Base-by-base conservation (phyloP, 495 filamentous ascomycete genomes). In the Podospora tetraspora region DNA sequence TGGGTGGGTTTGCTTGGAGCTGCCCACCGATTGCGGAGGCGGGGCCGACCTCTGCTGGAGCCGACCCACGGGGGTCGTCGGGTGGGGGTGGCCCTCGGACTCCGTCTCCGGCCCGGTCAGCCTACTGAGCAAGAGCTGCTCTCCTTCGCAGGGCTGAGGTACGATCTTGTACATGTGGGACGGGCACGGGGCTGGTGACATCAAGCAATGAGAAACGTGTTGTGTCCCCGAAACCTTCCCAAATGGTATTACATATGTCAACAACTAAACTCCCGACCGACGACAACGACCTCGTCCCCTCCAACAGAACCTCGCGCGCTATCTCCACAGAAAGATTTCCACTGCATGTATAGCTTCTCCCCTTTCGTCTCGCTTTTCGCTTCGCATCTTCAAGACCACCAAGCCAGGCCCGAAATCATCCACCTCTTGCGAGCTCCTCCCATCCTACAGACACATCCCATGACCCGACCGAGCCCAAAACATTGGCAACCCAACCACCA, bases 11-110 rank as follows among this genome's bases (percentile, higher is more conserved):
- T 37, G 58, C 43, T 34, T 57, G 13, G 62, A 34, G 62, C 32
- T 21, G 32, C 3, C 9, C 59, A 66, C 70, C 70, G 66, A 71
- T 68, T 66, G 27, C 70, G 66, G 70, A 71, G 66, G 70, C 70
- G 66, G 70, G 62, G 69, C 57, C 43, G 16, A 52, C 27, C 22
- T 27, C 27, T 27, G 27, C 23, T 21, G n/a, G 60, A 23, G 60
- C 61, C 16, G 43, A 52, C 34, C 34, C 34, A 52, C 43, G 43
- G 43, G 43, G 43, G 43, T 52, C 43, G 43, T 52, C 43, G 43
- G 43, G 43, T 52, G 43, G 43, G 43, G 43, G 43, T 52, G 43
- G 6, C 43, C 32, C 43, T n/a, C 43, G 43, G 43, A 52, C 19
- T n/a, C 43, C 12, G 43, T 52, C 43, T 52, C 43, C 43, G 43